Evolutionary conservation across 495 filamentous ascomycete species (phyloP).

Genomic region (Ramalina intermedia): DNA sequence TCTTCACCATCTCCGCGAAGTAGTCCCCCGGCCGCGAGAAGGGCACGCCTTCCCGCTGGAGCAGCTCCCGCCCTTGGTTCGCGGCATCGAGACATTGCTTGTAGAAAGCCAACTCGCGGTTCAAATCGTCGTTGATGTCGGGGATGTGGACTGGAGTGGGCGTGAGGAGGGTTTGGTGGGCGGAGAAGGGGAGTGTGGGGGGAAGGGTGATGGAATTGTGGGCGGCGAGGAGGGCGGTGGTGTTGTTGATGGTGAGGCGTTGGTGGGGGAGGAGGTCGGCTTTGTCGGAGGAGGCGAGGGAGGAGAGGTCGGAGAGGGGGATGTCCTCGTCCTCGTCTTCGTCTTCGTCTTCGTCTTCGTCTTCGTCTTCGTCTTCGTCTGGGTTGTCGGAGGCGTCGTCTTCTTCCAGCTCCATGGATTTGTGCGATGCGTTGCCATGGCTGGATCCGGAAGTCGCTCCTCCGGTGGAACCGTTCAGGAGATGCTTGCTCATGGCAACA

Average conservation of each 20-base stretch:
- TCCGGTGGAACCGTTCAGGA: not conserved
- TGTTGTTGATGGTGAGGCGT: constrained; percentile 95
- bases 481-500: not conserved
- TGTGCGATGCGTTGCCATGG: constrained; percentile 15
- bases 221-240: constrained; percentile 60
- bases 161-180: constrained; percentile 45
- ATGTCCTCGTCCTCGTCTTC: constrained; percentile 50
- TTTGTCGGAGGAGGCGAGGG: constrained; percentile 63
- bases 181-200: constrained; percentile 45
- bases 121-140: constrained; percentile 75
- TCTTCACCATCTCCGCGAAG: constrained; percentile 98
- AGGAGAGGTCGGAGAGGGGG: constrained; percentile 68
- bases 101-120: constrained; percentile 86
- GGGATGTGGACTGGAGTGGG: constrained; percentile 36
- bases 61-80: constrained; percentile 47
- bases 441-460: not conserved
- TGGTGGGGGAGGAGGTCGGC: constrained; percentile 79
- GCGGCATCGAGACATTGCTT: constrained; percentile 74
- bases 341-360: constrained; percentile 37
- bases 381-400: constrained; percentile 23
- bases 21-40: constrained; percentile 87
- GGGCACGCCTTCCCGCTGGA: constrained; percentile 68
- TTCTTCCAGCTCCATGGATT: constrained; percentile 19
- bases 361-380: constrained; percentile 28
- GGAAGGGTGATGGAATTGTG: constrained; percentile 64